Evolutionary conservation across 768 basidiomycete species (phyloP).

Genomic region (Tylopilus plumbeoviolaceoides): DNA sequence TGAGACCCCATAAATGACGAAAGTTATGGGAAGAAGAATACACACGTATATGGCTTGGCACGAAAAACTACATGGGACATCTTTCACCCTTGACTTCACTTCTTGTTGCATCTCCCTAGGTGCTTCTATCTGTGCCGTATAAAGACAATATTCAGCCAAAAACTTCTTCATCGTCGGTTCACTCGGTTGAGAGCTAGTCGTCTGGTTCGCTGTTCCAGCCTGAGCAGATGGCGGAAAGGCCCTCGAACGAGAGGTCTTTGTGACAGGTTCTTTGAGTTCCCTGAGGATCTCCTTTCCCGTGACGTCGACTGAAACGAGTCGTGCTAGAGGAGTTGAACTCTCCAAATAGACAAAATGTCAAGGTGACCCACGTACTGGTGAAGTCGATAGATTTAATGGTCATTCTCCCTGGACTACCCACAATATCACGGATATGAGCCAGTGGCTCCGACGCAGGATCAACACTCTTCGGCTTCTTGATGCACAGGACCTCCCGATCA

Average conservation of each 20-base stretch:
- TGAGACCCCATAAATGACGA: neutral
- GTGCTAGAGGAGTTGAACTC: neutral
- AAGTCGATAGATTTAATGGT: neutral
- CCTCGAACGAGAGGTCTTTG: neutral
- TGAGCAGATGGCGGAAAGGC: neutral
- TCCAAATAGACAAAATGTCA: neutral
- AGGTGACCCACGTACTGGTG: neutral
- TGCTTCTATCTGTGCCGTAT: neutral
- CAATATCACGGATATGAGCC: neutral
- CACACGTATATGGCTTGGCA: neutral
- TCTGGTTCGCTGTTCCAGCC: neutral
- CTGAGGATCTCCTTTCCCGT: neutral
- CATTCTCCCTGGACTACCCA: neutral
- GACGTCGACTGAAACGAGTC: neutral
- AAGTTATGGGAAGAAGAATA: neutral
- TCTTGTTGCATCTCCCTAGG: neutral
- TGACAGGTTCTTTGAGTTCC: neutral
- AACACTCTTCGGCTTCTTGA: neutral
- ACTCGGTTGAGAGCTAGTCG: neutral
- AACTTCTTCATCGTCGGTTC: neutral
- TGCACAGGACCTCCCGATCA: neutral
- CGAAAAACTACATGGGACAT: neutral
- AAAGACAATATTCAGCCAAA: neutral
- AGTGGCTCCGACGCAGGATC: no score
- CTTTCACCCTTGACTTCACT: neutral